Percentiles rank a stretch among this genome's conserved stretches.
Evolutionary conservation across 148 eudicot species (phyloP).

Genomic region (Amaranthus cruentus): DNA sequence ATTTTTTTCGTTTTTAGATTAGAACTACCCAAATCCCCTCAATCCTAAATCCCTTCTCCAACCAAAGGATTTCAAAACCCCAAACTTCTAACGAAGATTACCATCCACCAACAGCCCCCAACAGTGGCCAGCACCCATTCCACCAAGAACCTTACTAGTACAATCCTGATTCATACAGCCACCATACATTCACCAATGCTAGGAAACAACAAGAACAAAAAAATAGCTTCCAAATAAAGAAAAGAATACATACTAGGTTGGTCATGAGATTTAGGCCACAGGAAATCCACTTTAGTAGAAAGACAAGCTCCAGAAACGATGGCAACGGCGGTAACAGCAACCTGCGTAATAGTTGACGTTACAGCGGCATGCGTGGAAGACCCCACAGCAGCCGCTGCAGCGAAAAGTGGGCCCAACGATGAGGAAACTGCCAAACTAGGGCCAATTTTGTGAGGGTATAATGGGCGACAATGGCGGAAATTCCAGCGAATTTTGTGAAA

Average conservation of each 20-base stretch:
- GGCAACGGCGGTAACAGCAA: constrained; percentile 93
- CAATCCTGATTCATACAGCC: background rate
- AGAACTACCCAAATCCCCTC: no score
- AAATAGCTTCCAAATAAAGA: background rate
- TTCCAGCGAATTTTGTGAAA: background rate
- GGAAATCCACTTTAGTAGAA: constrained; percentile 76
- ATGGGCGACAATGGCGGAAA: constrained; percentile 10
- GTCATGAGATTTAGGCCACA: constrained; percentile 76
- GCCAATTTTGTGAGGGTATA: constrained; percentile 8
- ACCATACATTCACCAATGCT: background rate
- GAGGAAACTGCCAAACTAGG: constrained; percentile 31
- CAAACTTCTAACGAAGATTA: no score
- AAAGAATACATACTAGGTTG: constrained; percentile 49
- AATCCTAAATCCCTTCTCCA: no score
- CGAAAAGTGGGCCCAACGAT: constrained; percentile 54
- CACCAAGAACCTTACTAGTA: background rate
- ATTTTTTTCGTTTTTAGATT: no score
- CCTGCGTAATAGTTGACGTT: constrained; percentile 75
- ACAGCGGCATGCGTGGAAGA: constrained; percentile 68
- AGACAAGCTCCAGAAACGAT: constrained; percentile 95
- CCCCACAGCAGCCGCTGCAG: constrained; percentile 43
- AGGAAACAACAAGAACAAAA: background rate
- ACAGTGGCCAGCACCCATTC: background rate
- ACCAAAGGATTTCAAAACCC: no score
- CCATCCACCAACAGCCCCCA: no score